phyloP scores from a whole-genome alignment of 371 early-diverging fungal genomes.

The Mucor plumbeus region DNA sequence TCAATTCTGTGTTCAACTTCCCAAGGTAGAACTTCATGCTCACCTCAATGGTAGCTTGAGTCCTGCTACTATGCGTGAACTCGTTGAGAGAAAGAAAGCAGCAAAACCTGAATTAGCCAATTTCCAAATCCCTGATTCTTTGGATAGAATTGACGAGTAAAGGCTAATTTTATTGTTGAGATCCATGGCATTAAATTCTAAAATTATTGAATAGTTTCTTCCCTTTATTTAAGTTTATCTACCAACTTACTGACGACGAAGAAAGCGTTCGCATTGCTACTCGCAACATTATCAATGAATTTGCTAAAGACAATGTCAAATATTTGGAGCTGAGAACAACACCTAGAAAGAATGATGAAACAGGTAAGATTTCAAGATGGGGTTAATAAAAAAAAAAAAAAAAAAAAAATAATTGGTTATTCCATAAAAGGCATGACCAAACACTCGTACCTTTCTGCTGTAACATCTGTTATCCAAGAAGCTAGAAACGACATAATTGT shows the following conservation, averaged over 20 bases:
- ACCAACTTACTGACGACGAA: constrained; percentile 60
- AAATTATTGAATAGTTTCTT: constrained; percentile 51
- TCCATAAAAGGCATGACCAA: constrained; percentile 56
- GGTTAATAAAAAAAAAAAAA: background rate
- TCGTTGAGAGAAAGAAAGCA: constrained; percentile 49
- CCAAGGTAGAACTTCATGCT: constrained; percentile 69
- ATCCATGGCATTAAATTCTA: background rate
- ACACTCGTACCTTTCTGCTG: constrained; percentile 52
- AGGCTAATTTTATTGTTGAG: background rate
- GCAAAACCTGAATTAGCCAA: constrained; percentile 42
- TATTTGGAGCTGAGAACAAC: constrained; percentile 70
- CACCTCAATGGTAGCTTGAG: constrained; percentile 67
- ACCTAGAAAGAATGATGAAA: constrained; percentile 52
- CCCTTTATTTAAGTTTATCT: constrained; percentile 59
- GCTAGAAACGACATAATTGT: constrained; percentile 46
- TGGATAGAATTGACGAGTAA: constrained; percentile 47
- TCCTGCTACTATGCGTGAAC: constrained; percentile 46
- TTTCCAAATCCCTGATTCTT: constrained; percentile 40
- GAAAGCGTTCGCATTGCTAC: constrained; percentile 50
- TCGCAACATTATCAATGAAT: constrained; percentile 55
- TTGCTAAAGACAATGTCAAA: constrained; percentile 56
- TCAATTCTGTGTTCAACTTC: constrained; percentile 49
- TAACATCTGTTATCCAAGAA: constrained; percentile 42
- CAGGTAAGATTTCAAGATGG: constrained; percentile 25
- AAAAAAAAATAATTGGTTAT: background rate